A percentile compares a stretch with the other conserved stretches of the same genome.
These are phyloP conservation scores for Aspergillus sp. DNA, from an alignment of 2,329 filamentous ascomycete species.

Conservation along the genomic window DNA sequence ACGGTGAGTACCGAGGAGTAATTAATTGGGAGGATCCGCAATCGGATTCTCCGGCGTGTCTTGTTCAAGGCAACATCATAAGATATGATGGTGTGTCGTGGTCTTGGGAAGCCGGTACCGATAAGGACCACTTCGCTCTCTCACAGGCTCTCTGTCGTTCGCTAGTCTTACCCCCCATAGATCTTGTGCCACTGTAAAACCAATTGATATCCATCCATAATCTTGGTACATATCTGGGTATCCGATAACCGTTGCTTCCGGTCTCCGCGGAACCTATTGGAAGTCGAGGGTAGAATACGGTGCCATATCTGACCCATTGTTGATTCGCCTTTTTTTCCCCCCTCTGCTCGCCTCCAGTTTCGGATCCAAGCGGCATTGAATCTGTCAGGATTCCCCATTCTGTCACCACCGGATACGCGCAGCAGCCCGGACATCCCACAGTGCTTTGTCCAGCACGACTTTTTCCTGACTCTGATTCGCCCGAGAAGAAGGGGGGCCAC, in stretches of 20 bases:
- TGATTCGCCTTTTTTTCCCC: background rate
- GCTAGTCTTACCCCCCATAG: background rate
- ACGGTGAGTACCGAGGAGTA: background rate
- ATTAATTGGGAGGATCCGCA: constrained; percentile 16
- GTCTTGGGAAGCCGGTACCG: background rate
- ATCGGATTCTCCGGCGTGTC: background rate
- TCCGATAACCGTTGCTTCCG: constrained; percentile 5
- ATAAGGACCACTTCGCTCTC: background rate
- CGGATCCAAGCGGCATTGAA: constrained; percentile 1
- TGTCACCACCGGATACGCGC: background rate
- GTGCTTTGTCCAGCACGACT: constrained; percentile 8
- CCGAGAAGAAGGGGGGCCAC: constrained; percentile 8
- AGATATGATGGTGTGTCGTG: background rate
- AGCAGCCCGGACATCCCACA: constrained; percentile 9
- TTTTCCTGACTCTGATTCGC: constrained; percentile 15
- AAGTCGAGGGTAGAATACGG: background rate
- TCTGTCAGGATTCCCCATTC: background rate
- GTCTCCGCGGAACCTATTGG: constrained; percentile 4
- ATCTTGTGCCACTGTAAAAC: background rate
- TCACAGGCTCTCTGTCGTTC: background rate
- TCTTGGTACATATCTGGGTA: background rate
- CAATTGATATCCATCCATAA: background rate
- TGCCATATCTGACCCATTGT: background rate
- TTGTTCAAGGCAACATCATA: background rate
- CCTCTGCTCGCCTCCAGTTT: background rate